A percentile compares a stretch with the other conserved stretches of the same genome.
phyloP scores from a whole-genome alignment of 2,329 filamentous ascomycete genomes.

The Parastagonospora nodorum region DNA sequence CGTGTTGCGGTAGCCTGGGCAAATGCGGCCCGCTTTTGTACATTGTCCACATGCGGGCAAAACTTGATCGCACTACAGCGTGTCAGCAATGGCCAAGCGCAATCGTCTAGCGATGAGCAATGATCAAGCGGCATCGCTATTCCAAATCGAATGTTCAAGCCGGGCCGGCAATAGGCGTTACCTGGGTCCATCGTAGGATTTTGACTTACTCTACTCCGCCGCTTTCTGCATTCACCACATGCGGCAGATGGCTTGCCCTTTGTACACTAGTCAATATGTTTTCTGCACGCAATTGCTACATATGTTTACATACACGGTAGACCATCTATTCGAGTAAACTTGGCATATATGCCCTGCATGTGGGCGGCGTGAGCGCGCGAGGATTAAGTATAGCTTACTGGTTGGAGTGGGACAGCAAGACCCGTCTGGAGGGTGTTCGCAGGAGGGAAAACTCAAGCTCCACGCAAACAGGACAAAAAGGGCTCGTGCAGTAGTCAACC shows the following conservation, averaged over 20 bases:
- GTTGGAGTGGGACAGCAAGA: too few relatives aligned
- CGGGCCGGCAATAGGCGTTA: too few relatives aligned
- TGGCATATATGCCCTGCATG: neutral
- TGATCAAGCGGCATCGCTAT: too few relatives aligned
- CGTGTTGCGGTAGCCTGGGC: slow-evolving; percentile 33
- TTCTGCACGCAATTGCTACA: too few relatives aligned
- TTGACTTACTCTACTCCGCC: slow-evolving; percentile 31
- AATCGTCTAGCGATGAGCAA: neutral
- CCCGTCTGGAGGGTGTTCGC: too few relatives aligned
- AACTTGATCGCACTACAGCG: slow-evolving; percentile 30
- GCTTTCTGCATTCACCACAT: slow-evolving; percentile 37
- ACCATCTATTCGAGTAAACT: too few relatives aligned
- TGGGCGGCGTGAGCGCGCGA: neutral
- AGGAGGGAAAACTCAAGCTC: too few relatives aligned
- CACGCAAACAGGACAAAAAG: too few relatives aligned
- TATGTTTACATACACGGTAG: too few relatives aligned
- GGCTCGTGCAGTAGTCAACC: too few relatives aligned
- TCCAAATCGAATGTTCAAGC: too few relatives aligned
- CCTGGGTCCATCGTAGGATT: neutral
- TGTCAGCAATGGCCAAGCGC: slow-evolving; percentile 1
- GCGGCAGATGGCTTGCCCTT: slow-evolving; percentile 26
- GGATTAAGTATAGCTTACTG: neutral
- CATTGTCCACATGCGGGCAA: slow-evolving; percentile 34
- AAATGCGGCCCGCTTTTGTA: slow-evolving; percentile 28
- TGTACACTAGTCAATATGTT: too few relatives aligned